Conservation (phyloP, 2,329 filamentous ascomycete species). For the Fusarium tupiense region DNA sequence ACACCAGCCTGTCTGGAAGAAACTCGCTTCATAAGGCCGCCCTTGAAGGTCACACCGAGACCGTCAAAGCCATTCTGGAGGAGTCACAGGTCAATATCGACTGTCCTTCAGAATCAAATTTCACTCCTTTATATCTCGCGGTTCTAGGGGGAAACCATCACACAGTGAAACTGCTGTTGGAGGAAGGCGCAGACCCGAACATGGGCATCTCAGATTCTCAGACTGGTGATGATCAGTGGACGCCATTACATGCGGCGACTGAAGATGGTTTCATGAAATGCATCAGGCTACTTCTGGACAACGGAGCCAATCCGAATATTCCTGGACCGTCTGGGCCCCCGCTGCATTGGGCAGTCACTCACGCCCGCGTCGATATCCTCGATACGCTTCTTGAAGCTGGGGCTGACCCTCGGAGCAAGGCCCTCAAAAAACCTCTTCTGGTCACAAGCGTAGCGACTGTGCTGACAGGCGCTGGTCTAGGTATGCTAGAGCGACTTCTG, state of each 20-base stretch:
- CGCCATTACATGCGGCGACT: neutral
- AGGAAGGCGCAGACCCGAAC: neutral
- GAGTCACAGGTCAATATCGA: neutral
- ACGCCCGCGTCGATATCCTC: neutral
- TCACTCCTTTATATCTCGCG: neutral
- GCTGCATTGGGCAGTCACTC: neutral
- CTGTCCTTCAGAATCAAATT: neutral
- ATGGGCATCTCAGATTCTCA: neutral
- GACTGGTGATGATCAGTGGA: neutral
- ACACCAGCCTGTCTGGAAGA: neutral
- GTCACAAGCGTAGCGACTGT: rapidly evolving
- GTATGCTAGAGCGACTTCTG: neutral
- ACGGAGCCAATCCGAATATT: neutral
- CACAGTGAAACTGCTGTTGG: neutral
- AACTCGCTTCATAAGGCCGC: neutral
- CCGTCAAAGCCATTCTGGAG: neutral
- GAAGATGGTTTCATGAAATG: neutral
- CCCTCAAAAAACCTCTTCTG: neutral
- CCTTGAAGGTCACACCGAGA: neutral
- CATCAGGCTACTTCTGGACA: neutral
- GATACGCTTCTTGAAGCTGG: neutral
- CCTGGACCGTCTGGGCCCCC: neutral
- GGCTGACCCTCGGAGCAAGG: neutral
- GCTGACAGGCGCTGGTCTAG: rapidly evolving
- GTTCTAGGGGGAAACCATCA: neutral